Base-by-base conservation (phyloP, 805 yeast species). In the Cephaloascus fragrans region DNA sequence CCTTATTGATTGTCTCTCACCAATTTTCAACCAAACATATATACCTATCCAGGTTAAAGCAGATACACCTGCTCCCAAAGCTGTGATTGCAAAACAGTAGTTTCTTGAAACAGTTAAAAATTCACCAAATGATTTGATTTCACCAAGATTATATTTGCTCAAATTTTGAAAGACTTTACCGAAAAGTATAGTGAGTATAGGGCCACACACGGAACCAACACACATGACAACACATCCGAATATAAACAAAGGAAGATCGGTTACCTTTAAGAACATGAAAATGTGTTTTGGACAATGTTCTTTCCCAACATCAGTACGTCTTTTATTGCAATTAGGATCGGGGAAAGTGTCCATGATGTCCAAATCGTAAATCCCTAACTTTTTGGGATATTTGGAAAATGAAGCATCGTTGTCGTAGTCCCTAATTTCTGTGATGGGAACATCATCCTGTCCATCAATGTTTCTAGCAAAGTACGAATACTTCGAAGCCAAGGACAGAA, bases 1-100 rank as follows among this genome's bases (percentile, higher is more conserved):
- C 36, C 80, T 60, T 8, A 61, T 47, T 36, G 78, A 85, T 45
- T 82, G 87, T 10, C 63, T 58, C 55, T 85, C 95, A 5, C 95
- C 96, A 35, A 83, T 61, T 5, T 59, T 48, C 71, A 79, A 72
- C 84, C 94, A 88, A 0, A 65, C 48, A 1, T 69, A 51, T 5
- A 83, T 67, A 3, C 81, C 75, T 0, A 67, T 34, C 80, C 87
- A 79, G 35, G 63, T 56, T 3, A 65, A 42, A 0, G 72, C 47
- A 4, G 71, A 50, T 10, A 69, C 53, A 1, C 69, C 75, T 1
- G 64, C 61, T 26, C 79, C 83, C 3, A 75, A 47, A 0, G 67
- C 57, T 33, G 71, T 47, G 9, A 77, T 49, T 33, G 60, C 32
- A 62, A 64, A 48, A 41, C 61, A 52, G n/a, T 44, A 38, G 46